phyloP scores from a whole-genome alignment of 2,329 filamentous ascomycete genomes.

The Alternaria triticimaculans region DNA sequence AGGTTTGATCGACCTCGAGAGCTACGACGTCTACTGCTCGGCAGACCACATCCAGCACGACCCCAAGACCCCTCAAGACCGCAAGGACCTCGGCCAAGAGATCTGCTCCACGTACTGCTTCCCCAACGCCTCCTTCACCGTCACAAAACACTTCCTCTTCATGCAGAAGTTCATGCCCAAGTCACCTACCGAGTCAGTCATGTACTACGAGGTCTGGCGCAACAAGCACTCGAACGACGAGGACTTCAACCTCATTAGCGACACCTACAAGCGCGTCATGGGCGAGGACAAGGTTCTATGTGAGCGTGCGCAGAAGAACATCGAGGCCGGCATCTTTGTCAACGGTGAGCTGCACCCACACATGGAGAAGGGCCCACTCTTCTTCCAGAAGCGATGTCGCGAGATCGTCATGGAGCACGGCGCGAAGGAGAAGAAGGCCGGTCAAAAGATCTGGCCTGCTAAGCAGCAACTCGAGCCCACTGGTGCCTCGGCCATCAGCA shows the following conservation, averaged over 20 bases:
- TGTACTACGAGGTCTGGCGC: conserved; percentile 69
- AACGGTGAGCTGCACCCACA: conserved; percentile 69
- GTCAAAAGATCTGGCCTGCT: conserved; percentile 62
- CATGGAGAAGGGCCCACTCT: conserved; percentile 65
- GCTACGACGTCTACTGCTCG: conserved; percentile 52
- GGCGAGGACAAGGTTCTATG: conserved; percentile 70
- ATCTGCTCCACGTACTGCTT: conserved; percentile 43
- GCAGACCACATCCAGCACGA: conserved; percentile 44
- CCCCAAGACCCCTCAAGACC: conserved; percentile 36
- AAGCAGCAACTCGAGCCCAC: conserved; percentile 38
- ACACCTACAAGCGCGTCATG: conserved; percentile 70
- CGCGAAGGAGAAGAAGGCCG: conserved; percentile 54
- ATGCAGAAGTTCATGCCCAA: conserved; percentile 68
- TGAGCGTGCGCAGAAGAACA: conserved; percentile 64
- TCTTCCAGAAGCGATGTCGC: conserved; percentile 62
- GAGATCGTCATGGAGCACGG: conserved; percentile 58
- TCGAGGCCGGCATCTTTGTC: conserved; percentile 67
- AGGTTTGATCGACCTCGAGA: conserved; percentile 62
- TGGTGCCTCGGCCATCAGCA: conserved; percentile 24
- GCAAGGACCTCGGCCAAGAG: conserved; percentile 33
- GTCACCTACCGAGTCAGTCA: conserved; percentile 58
- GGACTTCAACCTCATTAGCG: conserved; percentile 63
- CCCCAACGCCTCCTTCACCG: conserved; percentile 40
- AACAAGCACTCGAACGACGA: conserved; percentile 66
- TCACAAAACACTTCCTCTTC: conserved; percentile 64